phyloP scores from a whole-genome alignment of 148 eudicot species.

The Chenopodium album region DNA sequence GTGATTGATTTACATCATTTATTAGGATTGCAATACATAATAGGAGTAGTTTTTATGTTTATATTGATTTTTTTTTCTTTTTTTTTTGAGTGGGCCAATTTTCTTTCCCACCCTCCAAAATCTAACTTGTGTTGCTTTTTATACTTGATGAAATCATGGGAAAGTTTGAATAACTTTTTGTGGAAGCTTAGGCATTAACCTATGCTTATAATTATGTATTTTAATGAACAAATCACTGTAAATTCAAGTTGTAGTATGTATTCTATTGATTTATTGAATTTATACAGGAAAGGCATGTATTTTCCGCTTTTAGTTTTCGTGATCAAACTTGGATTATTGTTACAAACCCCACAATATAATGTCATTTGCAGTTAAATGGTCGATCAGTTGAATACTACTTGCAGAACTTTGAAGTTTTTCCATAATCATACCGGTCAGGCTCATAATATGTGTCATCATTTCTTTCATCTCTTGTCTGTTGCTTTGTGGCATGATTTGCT shows the following conservation, averaged over 20 bases:
- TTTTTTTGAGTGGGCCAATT: too few species aligned
- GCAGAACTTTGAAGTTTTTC: background rate
- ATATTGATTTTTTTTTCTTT: background rate
- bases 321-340: too few species aligned
- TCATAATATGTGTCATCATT: background rate
- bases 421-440: background rate
- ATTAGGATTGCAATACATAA: background rate
- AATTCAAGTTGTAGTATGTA: background rate
- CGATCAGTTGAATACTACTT: background rate
- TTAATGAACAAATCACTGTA: background rate
- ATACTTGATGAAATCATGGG: slow-evolving; percentile 1
- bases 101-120: too few species aligned
- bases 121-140: background rate
- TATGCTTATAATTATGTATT: background rate
- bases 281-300: too few species aligned
- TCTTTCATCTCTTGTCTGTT: background rate
- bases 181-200: background rate
- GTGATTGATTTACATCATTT: background rate
- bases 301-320: too few species aligned
- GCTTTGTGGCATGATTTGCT: background rate
- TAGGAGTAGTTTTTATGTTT: background rate
- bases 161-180: background rate
- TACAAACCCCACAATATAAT: too few species aligned
- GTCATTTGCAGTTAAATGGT: background rate
- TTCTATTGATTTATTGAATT: background rate